These are phyloP conservation scores for Serendipita sp. DNA, from an alignment of 768 basidiomycete genomes.

Conservation along the genomic window DNA sequence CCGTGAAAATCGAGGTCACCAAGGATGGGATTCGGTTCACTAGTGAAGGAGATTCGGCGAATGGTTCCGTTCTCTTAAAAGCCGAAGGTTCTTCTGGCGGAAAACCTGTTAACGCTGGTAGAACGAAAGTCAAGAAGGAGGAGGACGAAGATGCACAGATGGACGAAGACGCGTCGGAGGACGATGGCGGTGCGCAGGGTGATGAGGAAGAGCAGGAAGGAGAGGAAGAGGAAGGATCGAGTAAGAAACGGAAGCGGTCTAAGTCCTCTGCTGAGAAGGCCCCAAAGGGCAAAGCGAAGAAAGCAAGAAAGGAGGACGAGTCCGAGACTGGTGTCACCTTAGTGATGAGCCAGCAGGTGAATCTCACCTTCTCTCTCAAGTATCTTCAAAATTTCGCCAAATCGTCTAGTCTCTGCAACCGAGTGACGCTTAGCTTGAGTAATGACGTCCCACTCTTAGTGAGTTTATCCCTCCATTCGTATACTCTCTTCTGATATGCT, in stretches of 20 bases:
- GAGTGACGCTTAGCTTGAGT: conserved; percentile 75
- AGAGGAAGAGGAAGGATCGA: conserved; percentile 31
- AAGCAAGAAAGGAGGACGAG: conserved; percentile 40
- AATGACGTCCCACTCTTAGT: conserved; percentile 84
- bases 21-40: conserved; percentile 93
- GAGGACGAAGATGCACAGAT: conserved; percentile 13
- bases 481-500: not conserved
- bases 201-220: conserved; percentile 37
- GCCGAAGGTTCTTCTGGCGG: conserved; percentile 35
- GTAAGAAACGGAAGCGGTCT: conserved; percentile 49
- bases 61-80: conserved; percentile 69
- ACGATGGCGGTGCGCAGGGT: conserved; percentile 27
- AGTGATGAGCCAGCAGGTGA: conserved; percentile 80
- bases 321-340: conserved; percentile 46
- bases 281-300: conserved; percentile 29
- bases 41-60: conserved; percentile 87
- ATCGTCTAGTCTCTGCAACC: conserved; percentile 52
- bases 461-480: conserved; percentile 15
- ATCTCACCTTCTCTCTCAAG: conserved; percentile 87
- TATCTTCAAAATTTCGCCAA: conserved; percentile 96
- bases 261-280: conserved; percentile 31
- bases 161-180: conserved; percentile 16
- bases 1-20: conserved; percentile 83
- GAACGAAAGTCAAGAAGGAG: conserved; percentile 19
- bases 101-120: conserved; percentile 18